Base-by-base conservation (phyloP, 495 filamentous ascomycete species). In the Hypoxylon perforatum region DNA sequence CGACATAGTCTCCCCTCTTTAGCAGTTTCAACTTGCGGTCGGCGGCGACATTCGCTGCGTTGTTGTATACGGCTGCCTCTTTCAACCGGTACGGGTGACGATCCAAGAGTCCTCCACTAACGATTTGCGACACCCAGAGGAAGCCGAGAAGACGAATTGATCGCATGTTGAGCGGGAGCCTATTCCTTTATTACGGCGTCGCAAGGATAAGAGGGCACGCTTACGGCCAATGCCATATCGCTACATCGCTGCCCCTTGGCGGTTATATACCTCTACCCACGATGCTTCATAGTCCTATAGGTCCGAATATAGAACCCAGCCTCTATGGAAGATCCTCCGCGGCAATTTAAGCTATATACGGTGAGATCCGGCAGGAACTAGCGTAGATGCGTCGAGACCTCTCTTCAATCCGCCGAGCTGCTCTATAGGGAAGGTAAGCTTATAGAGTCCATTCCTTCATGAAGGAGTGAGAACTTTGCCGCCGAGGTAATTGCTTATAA, bases 1-100 rank as follows among this genome's bases (percentile, higher is more conserved):
- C 63, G 17, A 65, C 63, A 30, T 65, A 65, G 18, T 56, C 52
- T 9, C 35, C 12, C 38, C 63, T 56, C 41, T 55, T 65, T 9
- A 65, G 19, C 15, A 65, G 39, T 12, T 59, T 59, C 41, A 65
- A 17, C 9, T 48, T 51, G 18, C 41, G 18, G 12, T 60, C 45
- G 12, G 63, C 55, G 7, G 51, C 58, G 10, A 49, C 48, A 14
- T 39, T 41, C 22, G 50, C 58, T 25, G 57, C 55, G 38, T 55
- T 59, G 39, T 33, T 25, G 36, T 65, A 65, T 18, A 4, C 3
- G n/a, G 28, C 18, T 11, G 49, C 49, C 22, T 39, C 30, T 11
- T 22, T 52, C 22, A 38, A 11, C 17, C 49, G 28, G 15, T 52
- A 52, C 0, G 49, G 49, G 38, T 52, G 28, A 14, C 11, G 10